Percentiles rank a stretch among this genome's conserved stretches.
Conservation (phyloP, 306 rosid genomes). For the Echinosophora koreensis region DNA sequence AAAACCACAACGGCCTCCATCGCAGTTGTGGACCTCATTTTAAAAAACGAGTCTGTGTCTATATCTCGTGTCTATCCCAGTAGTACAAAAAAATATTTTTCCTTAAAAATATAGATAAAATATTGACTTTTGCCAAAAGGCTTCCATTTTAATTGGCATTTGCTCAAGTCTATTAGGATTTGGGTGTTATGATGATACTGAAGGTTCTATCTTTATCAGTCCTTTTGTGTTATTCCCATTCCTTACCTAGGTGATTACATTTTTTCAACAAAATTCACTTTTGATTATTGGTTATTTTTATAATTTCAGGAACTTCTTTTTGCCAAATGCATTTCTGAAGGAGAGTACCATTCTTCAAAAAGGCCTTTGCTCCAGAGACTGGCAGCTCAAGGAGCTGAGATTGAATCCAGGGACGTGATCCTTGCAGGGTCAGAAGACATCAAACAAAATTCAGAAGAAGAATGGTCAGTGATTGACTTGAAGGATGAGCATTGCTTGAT, state of each 20-base stretch:
- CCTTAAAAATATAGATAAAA: too few species aligned
- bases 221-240: not conserved
- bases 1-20: too few species aligned
- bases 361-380: constrained; percentile 82
- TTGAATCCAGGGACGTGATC: constrained; percentile 66
- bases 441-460: constrained; percentile 64
- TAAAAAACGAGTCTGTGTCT: too few species aligned
- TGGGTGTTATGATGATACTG: too few species aligned
- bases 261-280: not conserved
- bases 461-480: constrained; percentile 87
- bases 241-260: not conserved
- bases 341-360: constrained; percentile 78
- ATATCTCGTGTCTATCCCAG: too few species aligned
- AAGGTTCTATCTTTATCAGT: too few species aligned
- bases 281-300: not conserved
- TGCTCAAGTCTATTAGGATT: too few species aligned
- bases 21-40: too few species aligned
- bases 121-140: too few species aligned
- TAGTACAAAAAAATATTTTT: too few species aligned
- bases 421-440: constrained; percentile 48
- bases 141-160: too few species aligned
- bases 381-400: constrained; percentile 74
- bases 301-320: constrained; percentile 68
- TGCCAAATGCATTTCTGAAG: constrained; percentile 82
- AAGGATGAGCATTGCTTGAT: constrained; percentile 66